These are phyloP conservation scores for Limnanthes douglasii DNA, from an alignment of 345 rosid genomes.

Conservation along the genomic window DNA sequence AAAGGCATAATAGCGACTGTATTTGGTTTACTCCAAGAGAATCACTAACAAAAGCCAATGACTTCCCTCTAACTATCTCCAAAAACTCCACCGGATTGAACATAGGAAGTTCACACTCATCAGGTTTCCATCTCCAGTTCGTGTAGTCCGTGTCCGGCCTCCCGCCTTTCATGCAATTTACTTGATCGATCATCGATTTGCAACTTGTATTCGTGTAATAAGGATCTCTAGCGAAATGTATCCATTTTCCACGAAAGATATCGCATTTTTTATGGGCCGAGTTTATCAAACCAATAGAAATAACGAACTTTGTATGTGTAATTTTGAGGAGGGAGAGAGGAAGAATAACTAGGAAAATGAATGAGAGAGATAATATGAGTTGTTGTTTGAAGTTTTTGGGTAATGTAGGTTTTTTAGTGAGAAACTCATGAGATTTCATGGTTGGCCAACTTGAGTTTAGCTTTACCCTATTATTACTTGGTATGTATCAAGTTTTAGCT, in stretches of 20 bases:
- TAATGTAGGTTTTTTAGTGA: background rate
- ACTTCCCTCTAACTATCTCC: constrained; percentile 22
- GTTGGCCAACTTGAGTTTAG: background rate
- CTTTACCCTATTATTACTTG: too few species aligned
- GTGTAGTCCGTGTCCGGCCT: constrained; percentile 24
- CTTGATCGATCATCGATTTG: constrained; percentile 17
- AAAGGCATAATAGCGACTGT: constrained; percentile 27
- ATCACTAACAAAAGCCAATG: constrained; percentile 33
- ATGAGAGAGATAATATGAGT: background rate
- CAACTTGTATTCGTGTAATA: constrained; percentile 25
- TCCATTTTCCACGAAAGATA: constrained; percentile 26
- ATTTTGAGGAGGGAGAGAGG: constrained; percentile 7
- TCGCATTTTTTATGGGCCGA: constrained; percentile 18
- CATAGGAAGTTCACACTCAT: constrained; percentile 19
- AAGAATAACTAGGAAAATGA: constrained; percentile 9
- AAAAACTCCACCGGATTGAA: constrained; percentile 20
- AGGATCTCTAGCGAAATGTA: constrained; percentile 10
- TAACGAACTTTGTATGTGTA: background rate
- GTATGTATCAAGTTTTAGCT: too few species aligned
- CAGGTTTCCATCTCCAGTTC: constrained; percentile 42
- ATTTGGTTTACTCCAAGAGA: constrained; percentile 35
- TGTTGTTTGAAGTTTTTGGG: constrained; percentile 4
- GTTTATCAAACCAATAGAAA: too few species aligned
- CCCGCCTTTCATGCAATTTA: constrained; percentile 36
- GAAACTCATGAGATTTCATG: constrained; percentile 9